A percentile compares a stretch with the other conserved stretches of the same genome.
These are phyloP conservation scores for Baorangia bicolor DNA, from an alignment of 768 basidiomycete genomes.

Conservation along the genomic window DNA sequence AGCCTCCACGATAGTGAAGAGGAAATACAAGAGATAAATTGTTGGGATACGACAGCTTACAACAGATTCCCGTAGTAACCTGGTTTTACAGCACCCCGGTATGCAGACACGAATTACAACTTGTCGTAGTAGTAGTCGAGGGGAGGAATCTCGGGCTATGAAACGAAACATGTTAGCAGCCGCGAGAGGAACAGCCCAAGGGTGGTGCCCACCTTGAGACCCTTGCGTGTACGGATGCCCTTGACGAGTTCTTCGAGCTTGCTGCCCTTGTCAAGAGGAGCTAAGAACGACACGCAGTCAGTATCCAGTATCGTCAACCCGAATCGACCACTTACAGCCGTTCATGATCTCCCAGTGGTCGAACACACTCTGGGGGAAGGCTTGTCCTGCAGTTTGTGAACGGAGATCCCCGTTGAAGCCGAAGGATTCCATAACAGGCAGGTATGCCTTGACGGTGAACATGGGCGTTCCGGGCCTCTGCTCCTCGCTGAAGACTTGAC, in stretches of 20 bases:
- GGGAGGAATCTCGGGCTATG: slow-evolving; percentile 80
- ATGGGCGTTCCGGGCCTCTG: slow-evolving; percentile 97
- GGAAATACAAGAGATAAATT: slow-evolving; percentile 16
- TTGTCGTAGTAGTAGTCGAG: slow-evolving; percentile 95
- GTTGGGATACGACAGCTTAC: slow-evolving; percentile 19
- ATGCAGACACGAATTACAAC: slow-evolving; percentile 45
- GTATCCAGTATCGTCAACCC: background rate
- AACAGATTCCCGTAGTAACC: slow-evolving; percentile 12
- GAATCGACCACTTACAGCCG: slow-evolving; percentile 56
- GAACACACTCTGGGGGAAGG: slow-evolving; percentile 95
- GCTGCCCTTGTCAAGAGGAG: slow-evolving; percentile 85
- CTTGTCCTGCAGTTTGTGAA: slow-evolving; percentile 90
- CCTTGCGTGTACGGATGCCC: slow-evolving; percentile 87
- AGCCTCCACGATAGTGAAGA: background rate
- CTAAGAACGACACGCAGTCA: slow-evolving; percentile 26
- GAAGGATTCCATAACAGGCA: slow-evolving; percentile 90
- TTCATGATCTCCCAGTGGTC: slow-evolving; percentile 90
- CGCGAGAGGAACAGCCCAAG: background rate
- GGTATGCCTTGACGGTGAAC: slow-evolving; percentile 98
- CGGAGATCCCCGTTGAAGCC: slow-evolving; percentile 98
- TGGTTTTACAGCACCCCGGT: slow-evolving; percentile 4
- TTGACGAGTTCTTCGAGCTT: slow-evolving; percentile 86
- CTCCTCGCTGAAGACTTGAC: slow-evolving; percentile 97
- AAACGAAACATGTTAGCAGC: slow-evolving; percentile 13
- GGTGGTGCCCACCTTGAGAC: slow-evolving; percentile 70